Base-by-base conservation (phyloP, 306 rosid species). In the Vigna unguiculata region DNA sequence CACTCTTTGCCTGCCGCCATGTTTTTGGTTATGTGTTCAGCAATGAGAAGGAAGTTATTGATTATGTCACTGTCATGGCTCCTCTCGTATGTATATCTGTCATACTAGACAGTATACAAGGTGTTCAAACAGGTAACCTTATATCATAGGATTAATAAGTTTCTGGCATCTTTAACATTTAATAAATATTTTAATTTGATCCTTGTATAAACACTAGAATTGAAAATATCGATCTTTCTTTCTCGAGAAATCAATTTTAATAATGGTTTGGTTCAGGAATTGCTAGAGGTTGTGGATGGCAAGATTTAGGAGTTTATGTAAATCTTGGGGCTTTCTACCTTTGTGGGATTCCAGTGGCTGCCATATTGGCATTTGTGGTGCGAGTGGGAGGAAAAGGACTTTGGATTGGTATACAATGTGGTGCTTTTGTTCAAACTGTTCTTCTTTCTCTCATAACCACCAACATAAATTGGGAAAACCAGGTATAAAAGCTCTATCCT, bases 211-310 rank as follows among this genome's bases (percentile, higher is more conserved):
- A 28, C 28, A 28, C 4, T 28, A 28, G 32, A 28, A 28, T 28
- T 28, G 32, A 28, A 28, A 24, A 24, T 24, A 24, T 24, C 25
- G 25, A 24, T 1, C 25, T 24, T 24, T 24, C 25, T 24, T 24
- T 24, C 2, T 24, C 2, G 25, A 24, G 25, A 24, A 24, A 24
- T 24, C 25, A 24, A 24, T 24, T 36, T 30, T 12, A 9, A 10
- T 53, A 47, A 19, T 63, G 22, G 9, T 38, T 69, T 71, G 10
- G 38, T 41, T 46, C 57, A 91, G 93, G 93, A 30, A 25, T 89
- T 84, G 83, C 90, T 54, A 89, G 90, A 77, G 90, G 96, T 10
- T 85, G 89, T 83, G 96, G 96, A 20, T 89, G 96, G 93, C 91
- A 91, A 74, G 88, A 84, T 9, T 20, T 85, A 21, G 96, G 90